Conservation (phyloP, 2,329 filamentous ascomycete genomes). For the Hymenoscyphus fraxineus region DNA sequence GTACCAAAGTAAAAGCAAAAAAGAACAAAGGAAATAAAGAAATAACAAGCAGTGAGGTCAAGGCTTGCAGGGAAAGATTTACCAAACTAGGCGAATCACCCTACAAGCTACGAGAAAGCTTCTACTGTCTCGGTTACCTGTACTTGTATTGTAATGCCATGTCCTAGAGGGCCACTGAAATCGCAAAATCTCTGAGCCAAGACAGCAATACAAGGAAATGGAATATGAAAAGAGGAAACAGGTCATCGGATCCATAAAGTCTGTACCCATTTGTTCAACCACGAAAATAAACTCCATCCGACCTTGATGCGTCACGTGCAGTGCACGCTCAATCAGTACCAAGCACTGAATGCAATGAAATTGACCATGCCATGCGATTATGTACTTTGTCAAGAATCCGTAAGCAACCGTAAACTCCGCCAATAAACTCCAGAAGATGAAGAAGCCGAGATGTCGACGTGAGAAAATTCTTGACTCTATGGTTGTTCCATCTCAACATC, state of each 20-base stretch:
- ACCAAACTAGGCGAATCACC: too few species aligned
- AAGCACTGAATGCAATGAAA: background rate
- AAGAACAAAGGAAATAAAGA: too few species aligned
- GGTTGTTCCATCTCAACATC: constrained; percentile 14
- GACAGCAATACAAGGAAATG: background rate
- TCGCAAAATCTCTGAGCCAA: background rate
- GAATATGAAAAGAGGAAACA: background rate
- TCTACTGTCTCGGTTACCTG: too few species aligned
- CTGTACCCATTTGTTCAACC: background rate
- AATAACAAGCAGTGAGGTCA: too few species aligned
- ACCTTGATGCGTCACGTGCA: background rate
- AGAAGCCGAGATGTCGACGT: background rate
- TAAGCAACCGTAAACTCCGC: constrained; percentile 22
- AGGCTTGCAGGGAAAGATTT: too few species aligned
- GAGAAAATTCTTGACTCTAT: background rate
- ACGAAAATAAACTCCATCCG: background rate
- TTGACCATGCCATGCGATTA: background rate
- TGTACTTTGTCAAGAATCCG: background rate
- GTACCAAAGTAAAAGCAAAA: too few species aligned
- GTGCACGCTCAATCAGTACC: background rate
- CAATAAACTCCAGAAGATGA: constrained; percentile 2
- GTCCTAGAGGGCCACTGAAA: too few species aligned
- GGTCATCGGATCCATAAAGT: background rate
- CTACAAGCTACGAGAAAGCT: too few species aligned
- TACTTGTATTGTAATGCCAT: too few species aligned